Evolutionary conservation across 495 filamentous ascomycete species (phyloP), one percentile per base, ranked within the genome.

Genomic region (Staphylotrichum tortipilum): DNA sequence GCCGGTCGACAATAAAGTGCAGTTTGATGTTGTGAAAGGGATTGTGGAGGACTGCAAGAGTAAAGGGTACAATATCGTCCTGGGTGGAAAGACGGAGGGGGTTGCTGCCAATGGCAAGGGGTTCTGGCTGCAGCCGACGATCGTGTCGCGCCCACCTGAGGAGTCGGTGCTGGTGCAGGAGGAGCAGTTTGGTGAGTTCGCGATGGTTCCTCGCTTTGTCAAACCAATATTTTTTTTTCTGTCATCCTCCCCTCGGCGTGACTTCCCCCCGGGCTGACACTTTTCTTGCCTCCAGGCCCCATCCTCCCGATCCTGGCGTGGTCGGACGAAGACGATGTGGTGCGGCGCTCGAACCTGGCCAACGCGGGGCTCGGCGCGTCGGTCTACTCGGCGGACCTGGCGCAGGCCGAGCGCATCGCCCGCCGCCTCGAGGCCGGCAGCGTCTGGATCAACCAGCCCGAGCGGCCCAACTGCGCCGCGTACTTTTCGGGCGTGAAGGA

Each of bases 401-500:
- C 60, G 22, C 61, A 67, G 6, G 80, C 77, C 3, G 64, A 71
- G 28, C 53, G 67, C 3, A 71, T 84, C 23, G 80, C 77, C 0
- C 51, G 66, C 14, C 65, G 67, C 29, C 63, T 84, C 19, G 68
- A 77, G 53, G 72, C 76, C 0, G 81, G 80, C 3, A 71, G 59
- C 18, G 78, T 83, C 18, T 83, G 74, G 74, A 75, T 83, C 34
- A 82, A 83, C 60, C 63, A 61, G 54, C 66, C 63, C 35, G 75
- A 78, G 55, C 41, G 68, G 30, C 69, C 70, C 7, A 63, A 72
- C 51, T 75, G 70, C 39, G 76, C 76, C 49, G 76, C 72, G 1
- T 76, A 75, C 42, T 85, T 85, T 57, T 74, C 68, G 14, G 83
- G 83, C 14, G 75, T 79, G 60, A 85, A 86, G 71, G 71, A 82